Evolutionary conservation across 2,329 filamentous ascomycete genomes (phyloP).

Genomic region (Epichloe aotearoae): DNA sequence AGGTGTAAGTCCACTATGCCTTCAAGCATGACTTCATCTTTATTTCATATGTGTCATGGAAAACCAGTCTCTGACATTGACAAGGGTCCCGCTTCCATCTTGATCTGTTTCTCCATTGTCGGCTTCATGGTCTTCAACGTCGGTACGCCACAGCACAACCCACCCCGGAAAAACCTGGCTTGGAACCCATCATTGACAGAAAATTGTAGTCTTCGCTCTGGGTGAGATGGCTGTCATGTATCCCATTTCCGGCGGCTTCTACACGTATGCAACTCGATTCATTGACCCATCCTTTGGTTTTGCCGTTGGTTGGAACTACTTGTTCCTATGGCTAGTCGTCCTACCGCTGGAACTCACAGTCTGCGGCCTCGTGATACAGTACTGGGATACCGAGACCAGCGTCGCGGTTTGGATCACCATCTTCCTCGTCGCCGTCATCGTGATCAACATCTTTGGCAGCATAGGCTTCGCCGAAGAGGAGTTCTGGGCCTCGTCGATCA

Average conservation of each 20-base stretch:
- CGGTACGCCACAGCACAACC: conserved; percentile 11
- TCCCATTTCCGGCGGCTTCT: conserved; percentile 50
- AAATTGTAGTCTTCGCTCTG: conserved; percentile 38
- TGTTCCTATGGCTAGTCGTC: conserved; percentile 38
- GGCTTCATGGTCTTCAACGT: conserved; percentile 38
- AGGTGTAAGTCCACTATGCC: conserved; percentile 26
- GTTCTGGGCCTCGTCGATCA: conserved; percentile 41
- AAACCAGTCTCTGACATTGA: neutral
- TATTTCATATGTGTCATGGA: neutral
- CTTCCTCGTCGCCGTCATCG: conserved; percentile 34
- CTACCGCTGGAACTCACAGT: conserved; percentile 38
- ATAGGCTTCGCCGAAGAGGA: conserved; percentile 42
- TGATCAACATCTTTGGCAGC: conserved; percentile 43
- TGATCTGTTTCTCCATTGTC: conserved; percentile 40
- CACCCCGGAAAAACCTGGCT: neutral
- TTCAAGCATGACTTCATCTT: neutral
- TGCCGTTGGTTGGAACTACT: conserved; percentile 33
- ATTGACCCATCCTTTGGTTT: conserved; percentile 49
- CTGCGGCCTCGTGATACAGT: conserved; percentile 35
- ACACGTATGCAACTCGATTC: conserved; percentile 47
- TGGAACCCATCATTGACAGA: neutral
- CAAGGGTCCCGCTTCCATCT: conserved; percentile 26
- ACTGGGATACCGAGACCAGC: conserved; percentile 34
- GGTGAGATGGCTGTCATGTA: conserved; percentile 50
- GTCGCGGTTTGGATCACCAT: conserved; percentile 39